phyloP scores from a whole-genome alignment of 1,284 basidiomycete species.

The Boletus sp. region DNA sequence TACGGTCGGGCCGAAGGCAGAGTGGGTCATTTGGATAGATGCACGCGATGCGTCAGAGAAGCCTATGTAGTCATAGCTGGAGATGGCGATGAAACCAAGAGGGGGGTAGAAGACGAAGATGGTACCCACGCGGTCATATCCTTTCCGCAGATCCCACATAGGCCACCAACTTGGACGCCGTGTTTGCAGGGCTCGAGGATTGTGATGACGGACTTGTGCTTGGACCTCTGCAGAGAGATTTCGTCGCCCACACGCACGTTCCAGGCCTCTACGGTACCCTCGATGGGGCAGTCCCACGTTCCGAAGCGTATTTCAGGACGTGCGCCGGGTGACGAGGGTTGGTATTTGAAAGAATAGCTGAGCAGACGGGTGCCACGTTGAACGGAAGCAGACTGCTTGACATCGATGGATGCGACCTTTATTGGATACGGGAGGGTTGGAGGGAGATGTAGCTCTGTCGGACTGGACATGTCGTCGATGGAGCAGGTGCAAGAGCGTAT shows the following conservation, averaged over 20 bases:
- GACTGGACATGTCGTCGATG: slow-evolving; percentile 35
- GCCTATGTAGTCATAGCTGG: slow-evolving; percentile 81
- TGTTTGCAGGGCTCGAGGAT: slow-evolving; percentile 89
- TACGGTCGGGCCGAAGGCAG: slow-evolving; percentile 73
- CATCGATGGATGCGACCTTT: slow-evolving; percentile 65
- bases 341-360: slow-evolving; percentile 71
- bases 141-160: slow-evolving; percentile 92
- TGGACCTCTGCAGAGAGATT: slow-evolving; percentile 53
- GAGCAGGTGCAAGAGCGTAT: background rate
- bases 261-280: slow-evolving; percentile 71
- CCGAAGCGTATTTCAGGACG: slow-evolving; percentile 71
- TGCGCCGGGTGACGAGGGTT: slow-evolving; percentile 39
- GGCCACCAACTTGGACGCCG: slow-evolving; percentile 85
- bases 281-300: slow-evolving; percentile 82
- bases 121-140: slow-evolving; percentile 82
- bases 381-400: slow-evolving; percentile 42
- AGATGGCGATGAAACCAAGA: slow-evolving; percentile 11
- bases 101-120: slow-evolving; percentile 7
- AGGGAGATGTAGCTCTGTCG: slow-evolving; percentile 69
- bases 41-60: slow-evolving; percentile 78
- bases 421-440: slow-evolving; percentile 74
- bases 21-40: slow-evolving; percentile 83
- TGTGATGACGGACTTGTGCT: slow-evolving; percentile 55
- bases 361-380: slow-evolving; percentile 71
- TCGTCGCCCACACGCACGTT: slow-evolving; percentile 55